Evolutionary conservation across 2,329 filamentous ascomycete genomes (phyloP).

Genomic region (Elsinoe fawcettii): DNA sequence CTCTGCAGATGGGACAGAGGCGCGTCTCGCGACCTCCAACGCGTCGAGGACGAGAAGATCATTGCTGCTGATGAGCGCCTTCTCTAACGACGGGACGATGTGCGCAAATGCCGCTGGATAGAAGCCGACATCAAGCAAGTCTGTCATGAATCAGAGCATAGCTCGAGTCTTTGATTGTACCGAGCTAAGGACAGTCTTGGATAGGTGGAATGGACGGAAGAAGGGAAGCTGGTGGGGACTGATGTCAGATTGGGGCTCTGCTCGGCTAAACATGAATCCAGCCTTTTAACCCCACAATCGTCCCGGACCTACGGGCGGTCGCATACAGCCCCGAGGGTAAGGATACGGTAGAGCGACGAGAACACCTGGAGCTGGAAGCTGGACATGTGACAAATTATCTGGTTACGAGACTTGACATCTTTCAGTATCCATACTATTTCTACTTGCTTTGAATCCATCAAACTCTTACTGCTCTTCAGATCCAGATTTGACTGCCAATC

Average conservation of each 20-base stretch:
- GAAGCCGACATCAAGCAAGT: slow-evolving; percentile 75
- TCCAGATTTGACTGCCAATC: neutral
- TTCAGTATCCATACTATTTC: too few species aligned
- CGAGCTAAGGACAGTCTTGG: neutral
- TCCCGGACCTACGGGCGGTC: neutral
- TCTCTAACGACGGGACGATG: slow-evolving; percentile 73
- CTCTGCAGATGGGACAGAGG: slow-evolving; percentile 71
- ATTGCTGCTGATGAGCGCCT: slow-evolving; percentile 64
- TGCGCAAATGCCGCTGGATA: slow-evolving; percentile 61
- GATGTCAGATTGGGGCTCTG: neutral
- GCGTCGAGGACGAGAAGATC: slow-evolving; percentile 82
- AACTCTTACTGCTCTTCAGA: neutral
- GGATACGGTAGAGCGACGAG: neutral
- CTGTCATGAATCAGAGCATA: slow-evolving; percentile 54
- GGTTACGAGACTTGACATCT: neutral
- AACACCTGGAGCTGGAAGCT: neutral
- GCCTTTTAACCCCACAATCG: neutral
- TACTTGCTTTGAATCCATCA: neutral
- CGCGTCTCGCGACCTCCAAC: slow-evolving; percentile 76
- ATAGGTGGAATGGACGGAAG: neutral
- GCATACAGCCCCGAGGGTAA: neutral
- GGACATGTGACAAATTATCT: neutral
- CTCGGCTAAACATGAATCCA: neutral
- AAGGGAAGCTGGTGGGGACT: neutral
- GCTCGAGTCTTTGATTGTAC: neutral